phyloP scores from a whole-genome alignment of 768 basidiomycete species.

The Dentipellis sp. region DNA sequence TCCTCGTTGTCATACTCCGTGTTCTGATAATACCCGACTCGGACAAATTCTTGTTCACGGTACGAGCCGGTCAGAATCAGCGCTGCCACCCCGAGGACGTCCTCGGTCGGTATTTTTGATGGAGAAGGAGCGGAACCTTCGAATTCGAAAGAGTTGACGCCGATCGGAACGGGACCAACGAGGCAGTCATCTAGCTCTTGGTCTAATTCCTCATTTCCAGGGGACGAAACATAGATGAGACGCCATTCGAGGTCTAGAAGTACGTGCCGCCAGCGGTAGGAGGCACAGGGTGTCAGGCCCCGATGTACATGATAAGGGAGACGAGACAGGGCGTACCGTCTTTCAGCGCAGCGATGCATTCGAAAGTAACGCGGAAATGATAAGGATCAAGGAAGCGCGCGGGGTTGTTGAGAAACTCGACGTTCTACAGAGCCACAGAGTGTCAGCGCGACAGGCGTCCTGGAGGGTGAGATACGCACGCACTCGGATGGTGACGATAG shows the following conservation, averaged over 20 bases:
- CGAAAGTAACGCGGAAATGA: constrained; percentile 92
- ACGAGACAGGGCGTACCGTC: constrained; percentile 49
- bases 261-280: neutral
- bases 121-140: constrained; percentile 81
- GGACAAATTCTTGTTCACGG: constrained; percentile 96
- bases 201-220: constrained; percentile 84
- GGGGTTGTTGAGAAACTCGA: constrained; percentile 89
- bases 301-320: neutral
- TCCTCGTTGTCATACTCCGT: constrained; percentile 97
- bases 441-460: neutral
- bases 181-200: constrained; percentile 97
- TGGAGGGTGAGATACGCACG: neutral
- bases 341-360: constrained; percentile 85
- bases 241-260: constrained; percentile 90
- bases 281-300: neutral
- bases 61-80: constrained; percentile 96
- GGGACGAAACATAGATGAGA: constrained; percentile 93
- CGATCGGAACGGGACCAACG: constrained; percentile 95
- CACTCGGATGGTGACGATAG: constrained; percentile 17
- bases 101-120: constrained; percentile 74
- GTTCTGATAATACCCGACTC: constrained; percentile 98
- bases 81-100: constrained; percentile 93
- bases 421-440: constrained; percentile 40
- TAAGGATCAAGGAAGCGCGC: constrained; percentile 88
- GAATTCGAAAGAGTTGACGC: constrained; percentile 96